Percentiles rank a stretch among this genome's conserved stretches.
Evolutionary conservation across 768 basidiomycete genomes (phyloP).

Genomic region (Boletus rex-veris): DNA sequence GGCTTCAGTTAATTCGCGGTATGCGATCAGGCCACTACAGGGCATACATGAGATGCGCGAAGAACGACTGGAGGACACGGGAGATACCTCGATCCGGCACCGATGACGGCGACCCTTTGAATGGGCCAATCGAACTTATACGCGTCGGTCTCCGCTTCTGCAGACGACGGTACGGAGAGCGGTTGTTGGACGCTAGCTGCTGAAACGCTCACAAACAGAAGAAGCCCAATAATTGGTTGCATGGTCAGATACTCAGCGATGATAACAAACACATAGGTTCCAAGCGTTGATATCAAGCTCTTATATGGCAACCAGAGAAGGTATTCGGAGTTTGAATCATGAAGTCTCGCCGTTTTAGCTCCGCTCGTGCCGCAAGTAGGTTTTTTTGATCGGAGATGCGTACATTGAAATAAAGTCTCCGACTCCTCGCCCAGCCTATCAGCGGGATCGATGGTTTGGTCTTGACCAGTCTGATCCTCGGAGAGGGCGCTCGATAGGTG

Average conservation of each 20-base stretch:
- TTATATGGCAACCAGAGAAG: no score
- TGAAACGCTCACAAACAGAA: background rate
- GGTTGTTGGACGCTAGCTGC: background rate
- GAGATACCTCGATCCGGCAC: conserved; percentile 1
- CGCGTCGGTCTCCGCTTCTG: background rate
- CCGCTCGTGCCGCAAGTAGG: no score
- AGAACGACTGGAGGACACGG: background rate
- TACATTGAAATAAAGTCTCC: no score
- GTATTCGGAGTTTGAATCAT: no score
- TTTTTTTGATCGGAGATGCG: no score
- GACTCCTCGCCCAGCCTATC: no score
- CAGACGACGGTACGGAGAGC: background rate
- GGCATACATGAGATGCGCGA: background rate
- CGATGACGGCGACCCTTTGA: conserved; percentile 1
- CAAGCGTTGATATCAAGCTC: no score
- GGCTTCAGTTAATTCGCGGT: background rate
- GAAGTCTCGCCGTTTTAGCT: no score
- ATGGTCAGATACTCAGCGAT: background rate
- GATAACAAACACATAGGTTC: no score
- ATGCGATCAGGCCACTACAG: background rate
- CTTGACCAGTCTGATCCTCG: no score
- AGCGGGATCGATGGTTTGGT: no score
- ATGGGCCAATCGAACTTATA: conserved; percentile 6
- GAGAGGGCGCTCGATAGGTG: no score
- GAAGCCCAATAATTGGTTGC: background rate